Evolutionary conservation across 2,329 filamentous ascomycete species (phyloP), one percentile per base, ranked within the genome.

Genomic region (Xylariaceae sp.): DNA sequence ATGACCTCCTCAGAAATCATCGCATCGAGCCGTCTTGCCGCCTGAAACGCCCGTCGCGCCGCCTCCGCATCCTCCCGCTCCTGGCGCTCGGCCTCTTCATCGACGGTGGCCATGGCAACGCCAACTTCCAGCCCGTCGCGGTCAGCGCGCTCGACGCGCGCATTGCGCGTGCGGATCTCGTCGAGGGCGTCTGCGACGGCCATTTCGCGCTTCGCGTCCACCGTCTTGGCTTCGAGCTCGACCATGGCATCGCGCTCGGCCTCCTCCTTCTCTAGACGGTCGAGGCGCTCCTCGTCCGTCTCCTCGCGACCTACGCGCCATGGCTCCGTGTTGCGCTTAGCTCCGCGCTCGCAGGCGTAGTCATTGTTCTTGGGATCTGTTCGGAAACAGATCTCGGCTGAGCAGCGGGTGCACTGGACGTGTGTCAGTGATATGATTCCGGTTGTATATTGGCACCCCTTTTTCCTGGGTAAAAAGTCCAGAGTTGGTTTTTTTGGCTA

Each of bases 281-380:
- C 91, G 5, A 97, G 78, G 48, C 89, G 81, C 77, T 96, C 85
- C 72, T 97, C 91, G 65, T 95, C 89, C 1, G 90, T 93, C 77
- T 97, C 93, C 23, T 83, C 81, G 54, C 73, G 73, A 7, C 78
- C 76, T 59, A 83, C 78, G 30, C 91, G 80, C 94, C 94, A 99
- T 0, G 89, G 88, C 74, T 99, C 94, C 64, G 94, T 94, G 73
- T 96, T 97, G 50, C 94, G 83, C 75, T 93, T 91, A 4, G 93
- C 94, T 13, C 94, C 93, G 53, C 82, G 82, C 73, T 95, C 83
- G 71, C 82, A 77, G 81, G 67, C 84, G 72, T 97, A 99, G 72
- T 97, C 93, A 81, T 92, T 91, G 70, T 92, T 92, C 74, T 95
- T 95, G 0, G 94, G 94, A 67, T 99, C 94, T 0, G 94, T 97